These are phyloP conservation scores for Candida jianshihensis DNA, from an alignment of 805 yeast genomes.

Conservation along the genomic window DNA sequence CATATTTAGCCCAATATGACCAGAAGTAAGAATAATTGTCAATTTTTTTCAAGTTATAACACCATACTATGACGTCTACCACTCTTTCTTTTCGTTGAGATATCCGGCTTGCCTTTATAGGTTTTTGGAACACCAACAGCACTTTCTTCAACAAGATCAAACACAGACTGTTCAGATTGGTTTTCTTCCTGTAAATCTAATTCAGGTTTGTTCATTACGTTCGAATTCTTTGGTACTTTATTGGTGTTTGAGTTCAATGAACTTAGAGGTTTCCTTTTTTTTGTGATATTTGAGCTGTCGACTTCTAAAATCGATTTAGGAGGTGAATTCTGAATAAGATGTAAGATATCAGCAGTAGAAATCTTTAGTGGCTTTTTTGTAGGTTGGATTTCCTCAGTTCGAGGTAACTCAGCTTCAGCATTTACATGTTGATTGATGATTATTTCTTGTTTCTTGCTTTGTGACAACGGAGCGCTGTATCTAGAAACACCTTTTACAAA, in stretches of 20 bases:
- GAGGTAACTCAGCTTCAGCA: no score
- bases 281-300: conserved; percentile 20
- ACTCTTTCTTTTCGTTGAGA: conserved; percentile 9
- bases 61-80: conserved; percentile 22
- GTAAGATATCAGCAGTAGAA: no score
- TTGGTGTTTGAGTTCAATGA: conserved; percentile 10
- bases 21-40: not conserved
- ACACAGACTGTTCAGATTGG: conserved; percentile 23
- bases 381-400: no score
- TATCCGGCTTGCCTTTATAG: conserved; percentile 19
- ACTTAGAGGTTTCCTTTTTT: conserved; percentile 21
- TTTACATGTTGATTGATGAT: no score
- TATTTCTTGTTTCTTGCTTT: no score
- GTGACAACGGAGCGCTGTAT: no score
- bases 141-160: conserved; percentile 23
- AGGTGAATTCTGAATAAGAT: no score
- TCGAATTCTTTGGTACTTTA: conserved; percentile 10
- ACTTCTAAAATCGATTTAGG: conserved; percentile 13
- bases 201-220: conserved; percentile 4
- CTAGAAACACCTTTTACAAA: conserved; percentile 9
- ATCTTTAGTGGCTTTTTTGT: no score
- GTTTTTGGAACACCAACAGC: conserved; percentile 23
- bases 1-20: no score
- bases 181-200: conserved; percentile 7
- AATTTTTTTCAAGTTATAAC: conserved; percentile 2